Evolutionary conservation across 306 rosid species (phyloP).

Genomic region (Cucumis cinereus): DNA sequence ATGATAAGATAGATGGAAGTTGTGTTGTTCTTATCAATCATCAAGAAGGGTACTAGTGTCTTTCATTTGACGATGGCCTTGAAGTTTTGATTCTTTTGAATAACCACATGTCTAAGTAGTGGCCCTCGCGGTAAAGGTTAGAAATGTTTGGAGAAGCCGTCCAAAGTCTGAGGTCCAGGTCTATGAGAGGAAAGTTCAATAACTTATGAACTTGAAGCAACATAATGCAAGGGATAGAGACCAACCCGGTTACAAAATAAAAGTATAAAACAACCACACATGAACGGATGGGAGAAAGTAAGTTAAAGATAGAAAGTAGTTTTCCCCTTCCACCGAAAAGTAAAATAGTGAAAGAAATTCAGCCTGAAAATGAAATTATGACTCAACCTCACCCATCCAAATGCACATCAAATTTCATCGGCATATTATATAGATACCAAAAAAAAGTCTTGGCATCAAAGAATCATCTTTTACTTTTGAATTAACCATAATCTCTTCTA

Average conservation of each 20-base stretch:
- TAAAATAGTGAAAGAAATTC: background rate
- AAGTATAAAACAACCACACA: background rate
- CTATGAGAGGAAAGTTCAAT: background rate
- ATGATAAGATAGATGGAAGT: too few relatives aligned
- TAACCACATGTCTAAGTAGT: background rate
- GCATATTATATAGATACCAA: background rate
- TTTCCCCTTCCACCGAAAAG: background rate
- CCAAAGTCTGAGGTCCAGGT: background rate
- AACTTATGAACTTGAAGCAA: background rate
- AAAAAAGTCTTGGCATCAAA: background rate
- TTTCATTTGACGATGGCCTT: background rate
- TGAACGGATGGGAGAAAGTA: background rate
- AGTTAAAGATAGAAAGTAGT: background rate
- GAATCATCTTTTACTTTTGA: background rate
- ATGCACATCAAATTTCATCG: background rate
- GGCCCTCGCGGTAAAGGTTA: background rate
- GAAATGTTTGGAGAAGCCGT: background rate
- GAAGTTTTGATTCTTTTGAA: background rate
- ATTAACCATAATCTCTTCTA: background rate
- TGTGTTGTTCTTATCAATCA: too few relatives aligned
- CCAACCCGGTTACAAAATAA: background rate
- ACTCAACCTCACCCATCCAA: background rate
- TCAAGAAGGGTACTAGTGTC: background rate
- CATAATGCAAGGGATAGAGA: background rate
- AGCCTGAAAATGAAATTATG: background rate